A percentile compares a stretch with the other conserved stretches of the same genome.
phyloP scores from a whole-genome alignment of 805 yeast species.

The Myxozyma melibiosi region DNA sequence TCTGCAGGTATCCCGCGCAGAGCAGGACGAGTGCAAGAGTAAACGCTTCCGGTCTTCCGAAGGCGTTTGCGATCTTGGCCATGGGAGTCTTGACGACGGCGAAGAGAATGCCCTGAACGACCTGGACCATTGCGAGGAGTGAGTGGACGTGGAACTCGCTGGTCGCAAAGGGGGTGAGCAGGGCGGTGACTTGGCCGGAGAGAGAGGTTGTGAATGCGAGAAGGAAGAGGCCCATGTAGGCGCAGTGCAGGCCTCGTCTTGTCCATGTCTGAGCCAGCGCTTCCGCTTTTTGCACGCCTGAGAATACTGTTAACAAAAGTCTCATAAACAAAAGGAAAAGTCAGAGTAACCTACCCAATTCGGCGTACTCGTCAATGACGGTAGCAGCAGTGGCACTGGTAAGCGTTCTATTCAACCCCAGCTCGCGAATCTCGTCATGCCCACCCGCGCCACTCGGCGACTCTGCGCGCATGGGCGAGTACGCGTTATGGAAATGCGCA shows the following conservation, averaged over 20 bases:
- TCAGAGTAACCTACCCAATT: conserved; percentile 5
- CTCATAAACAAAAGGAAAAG: background rate
- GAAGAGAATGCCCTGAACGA: conserved; percentile 47
- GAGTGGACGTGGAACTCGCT: conserved; percentile 47
- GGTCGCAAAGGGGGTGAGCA: conserved; percentile 46
- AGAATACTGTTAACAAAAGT: background rate
- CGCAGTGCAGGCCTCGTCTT: conserved; percentile 21
- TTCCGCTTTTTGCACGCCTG: conserved; percentile 29
- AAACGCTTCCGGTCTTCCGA: conserved; percentile 48
- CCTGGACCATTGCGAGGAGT: conserved; percentile 46
- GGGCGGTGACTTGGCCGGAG: conserved; percentile 34
- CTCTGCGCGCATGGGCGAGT: conserved; percentile 9
- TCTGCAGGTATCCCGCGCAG: conserved; percentile 45
- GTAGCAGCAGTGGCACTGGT: conserved; percentile 4
- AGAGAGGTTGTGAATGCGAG: conserved; percentile 35
- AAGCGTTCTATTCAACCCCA: conserved; percentile 1
- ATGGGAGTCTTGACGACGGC: conserved; percentile 47
- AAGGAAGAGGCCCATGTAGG: conserved; percentile 33
- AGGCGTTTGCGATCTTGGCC: conserved; percentile 48
- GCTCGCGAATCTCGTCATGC: background rate
- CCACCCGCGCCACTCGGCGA: background rate
- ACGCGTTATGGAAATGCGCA: conserved; percentile 19
- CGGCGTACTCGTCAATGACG: conserved; percentile 10
- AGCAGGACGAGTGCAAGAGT: conserved; percentile 41
- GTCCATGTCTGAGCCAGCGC: conserved; percentile 32